Percentiles rank a stretch among this genome's conserved stretches.
Evolutionary conservation across 805 yeast species (phyloP).

Genomic region (Teunomyces kruisii): DNA sequence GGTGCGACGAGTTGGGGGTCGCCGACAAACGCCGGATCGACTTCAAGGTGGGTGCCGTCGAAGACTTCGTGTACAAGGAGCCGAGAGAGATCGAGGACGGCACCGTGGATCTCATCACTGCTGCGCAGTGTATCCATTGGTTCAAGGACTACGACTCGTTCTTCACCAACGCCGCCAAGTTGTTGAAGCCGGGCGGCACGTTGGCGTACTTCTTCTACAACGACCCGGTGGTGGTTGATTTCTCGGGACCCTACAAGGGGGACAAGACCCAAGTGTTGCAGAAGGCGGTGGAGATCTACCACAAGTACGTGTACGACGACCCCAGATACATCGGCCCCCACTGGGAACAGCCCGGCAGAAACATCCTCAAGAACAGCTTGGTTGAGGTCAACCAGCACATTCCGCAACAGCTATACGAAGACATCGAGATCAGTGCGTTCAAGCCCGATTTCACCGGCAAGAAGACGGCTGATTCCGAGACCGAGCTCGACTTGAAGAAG

Average conservation of each 20-base stretch:
- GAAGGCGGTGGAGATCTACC: conserved; percentile 28
- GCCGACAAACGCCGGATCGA: conserved; percentile 24
- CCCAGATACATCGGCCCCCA: conserved; percentile 56
- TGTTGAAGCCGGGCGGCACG: conserved; percentile 41
- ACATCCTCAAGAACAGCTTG: conserved; percentile 46
- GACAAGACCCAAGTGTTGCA: conserved; percentile 15
- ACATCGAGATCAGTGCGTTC: conserved; percentile 31
- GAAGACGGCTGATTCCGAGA: conserved; percentile 18
- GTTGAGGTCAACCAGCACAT: conserved; percentile 41
- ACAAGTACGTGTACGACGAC: conserved; percentile 41
- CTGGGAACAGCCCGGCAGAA: conserved; percentile 88
- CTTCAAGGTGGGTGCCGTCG: conserved; percentile 35
- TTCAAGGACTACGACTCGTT: conserved; percentile 32
- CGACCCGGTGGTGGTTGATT: conserved; percentile 38
- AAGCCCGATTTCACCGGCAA: conserved; percentile 15
- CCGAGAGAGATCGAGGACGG: conserved; percentile 14
- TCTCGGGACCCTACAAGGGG: conserved; percentile 16
- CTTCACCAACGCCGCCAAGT: conserved; percentile 31
- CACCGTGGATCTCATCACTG: conserved; percentile 38
- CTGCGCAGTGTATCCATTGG: conserved; percentile 46
- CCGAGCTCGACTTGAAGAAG: conserved; percentile 26
- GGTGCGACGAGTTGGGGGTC: conserved; percentile 25
- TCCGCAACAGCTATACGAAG: conserved; percentile 42
- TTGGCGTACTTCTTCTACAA: conserved; percentile 44
- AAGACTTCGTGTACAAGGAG: conserved; percentile 20